Conservation (phyloP, 495 filamentous ascomycete genomes). For the Pseudoneurospora amorphoporcata region DNA sequence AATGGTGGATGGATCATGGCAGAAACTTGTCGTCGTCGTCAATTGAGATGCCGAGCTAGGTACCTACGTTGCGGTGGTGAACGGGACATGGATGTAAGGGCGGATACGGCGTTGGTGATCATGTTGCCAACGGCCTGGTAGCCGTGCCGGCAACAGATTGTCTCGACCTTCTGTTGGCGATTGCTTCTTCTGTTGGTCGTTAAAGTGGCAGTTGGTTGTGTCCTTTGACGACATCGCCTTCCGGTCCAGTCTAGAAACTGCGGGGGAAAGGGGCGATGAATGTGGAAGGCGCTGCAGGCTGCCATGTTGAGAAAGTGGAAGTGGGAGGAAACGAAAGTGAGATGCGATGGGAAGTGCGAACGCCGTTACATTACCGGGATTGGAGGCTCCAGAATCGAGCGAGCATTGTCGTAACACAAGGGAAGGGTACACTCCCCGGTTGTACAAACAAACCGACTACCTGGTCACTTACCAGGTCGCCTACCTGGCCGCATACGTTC, state of each 20-base stretch:
- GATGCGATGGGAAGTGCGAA: neutral
- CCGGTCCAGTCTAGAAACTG: neutral
- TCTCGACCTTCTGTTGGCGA: neutral
- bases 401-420: neutral
- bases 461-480: neutral
- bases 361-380: neutral
- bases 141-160: neutral
- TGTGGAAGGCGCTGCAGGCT: neutral
- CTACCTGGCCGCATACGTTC: neutral
- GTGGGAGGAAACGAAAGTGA: neutral
- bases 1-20: neutral
- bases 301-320: neutral
- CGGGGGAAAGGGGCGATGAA: neutral
- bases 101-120: neutral
- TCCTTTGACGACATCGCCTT: neutral
- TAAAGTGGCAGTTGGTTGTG: neutral
- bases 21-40: neutral
- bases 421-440: neutral
- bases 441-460: neutral
- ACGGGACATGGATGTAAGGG: neutral
- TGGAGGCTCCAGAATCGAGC: neutral
- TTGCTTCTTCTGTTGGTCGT: neutral
- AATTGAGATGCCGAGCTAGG: neutral
- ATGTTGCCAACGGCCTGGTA: neutral
- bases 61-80: neutral